Evolutionary conservation across 306 rosid genomes (phyloP).

Genomic region (Mucuna pruriens): DNA sequence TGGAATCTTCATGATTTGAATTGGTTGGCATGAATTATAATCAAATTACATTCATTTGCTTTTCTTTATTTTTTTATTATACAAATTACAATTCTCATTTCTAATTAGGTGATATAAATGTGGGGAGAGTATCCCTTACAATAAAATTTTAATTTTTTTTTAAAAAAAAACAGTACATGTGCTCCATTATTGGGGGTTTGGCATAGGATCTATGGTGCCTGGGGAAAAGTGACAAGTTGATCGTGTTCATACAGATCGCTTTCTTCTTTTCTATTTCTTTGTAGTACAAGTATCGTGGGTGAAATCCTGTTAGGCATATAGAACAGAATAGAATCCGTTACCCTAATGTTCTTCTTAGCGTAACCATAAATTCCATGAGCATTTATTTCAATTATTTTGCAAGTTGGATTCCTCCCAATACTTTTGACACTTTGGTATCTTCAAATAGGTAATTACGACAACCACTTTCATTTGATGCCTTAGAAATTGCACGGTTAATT

Average conservation of each 20-base stretch:
- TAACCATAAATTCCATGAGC: neutral
- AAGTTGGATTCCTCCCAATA: slow-evolving; percentile 15
- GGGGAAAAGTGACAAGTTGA: neutral
- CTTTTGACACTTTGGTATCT: neutral
- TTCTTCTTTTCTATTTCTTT: slow-evolving; percentile 7
- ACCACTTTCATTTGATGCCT: slow-evolving; percentile 11
- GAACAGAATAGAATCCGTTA: neutral
- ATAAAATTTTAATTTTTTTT: too few species aligned
- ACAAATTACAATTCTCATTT: too few species aligned
- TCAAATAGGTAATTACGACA: slow-evolving; percentile 1
- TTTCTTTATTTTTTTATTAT: too few species aligned
- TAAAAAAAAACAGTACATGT: too few species aligned
- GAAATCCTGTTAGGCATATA: neutral
- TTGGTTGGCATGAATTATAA: neutral
- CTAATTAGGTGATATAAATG: too few species aligned
- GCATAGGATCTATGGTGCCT: neutral
- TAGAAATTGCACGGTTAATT: neutral
- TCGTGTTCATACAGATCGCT: slow-evolving; percentile 8
- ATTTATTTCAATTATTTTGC: neutral
- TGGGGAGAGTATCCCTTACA: too few species aligned
- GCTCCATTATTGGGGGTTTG: slow-evolving; percentile 23
- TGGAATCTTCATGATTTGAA: neutral
- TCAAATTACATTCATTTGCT: too few species aligned
- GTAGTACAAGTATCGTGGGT: neutral
- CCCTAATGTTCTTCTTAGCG: slow-evolving; percentile 23